phyloP scores from a whole-genome alignment of 2,329 filamentous ascomycete species.

The Trichoderma asperellum region DNA sequence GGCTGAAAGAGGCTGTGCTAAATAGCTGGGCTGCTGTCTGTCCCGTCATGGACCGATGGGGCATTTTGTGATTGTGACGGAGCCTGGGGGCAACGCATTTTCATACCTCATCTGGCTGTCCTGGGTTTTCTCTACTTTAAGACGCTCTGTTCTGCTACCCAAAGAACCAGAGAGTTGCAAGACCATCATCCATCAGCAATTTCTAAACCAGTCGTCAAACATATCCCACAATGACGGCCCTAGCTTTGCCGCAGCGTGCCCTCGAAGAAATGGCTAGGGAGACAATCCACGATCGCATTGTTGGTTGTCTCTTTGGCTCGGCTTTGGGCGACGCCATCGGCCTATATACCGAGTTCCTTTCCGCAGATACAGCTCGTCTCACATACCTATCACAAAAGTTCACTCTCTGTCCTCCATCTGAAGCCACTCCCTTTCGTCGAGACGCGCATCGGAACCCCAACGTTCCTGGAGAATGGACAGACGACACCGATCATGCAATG shows the following conservation, averaged over 20 bases:
- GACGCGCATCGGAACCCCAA: slow-evolving; percentile 52
- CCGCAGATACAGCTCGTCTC: slow-evolving; percentile 39
- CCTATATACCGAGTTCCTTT: slow-evolving; percentile 58
- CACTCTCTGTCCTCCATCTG: slow-evolving; percentile 42
- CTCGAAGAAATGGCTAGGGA: slow-evolving; percentile 31
- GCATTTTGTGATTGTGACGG: neutral
- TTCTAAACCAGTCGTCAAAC: neutral
- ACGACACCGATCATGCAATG: slow-evolving; percentile 59
- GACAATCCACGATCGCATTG: slow-evolving; percentile 44
- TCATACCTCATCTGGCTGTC: neutral
- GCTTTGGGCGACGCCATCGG: slow-evolving; percentile 59
- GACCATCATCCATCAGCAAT: neutral
- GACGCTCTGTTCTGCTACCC: neutral
- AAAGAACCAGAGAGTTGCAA: neutral
- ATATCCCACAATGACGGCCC: neutral
- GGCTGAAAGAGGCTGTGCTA: slow-evolving; percentile 20
- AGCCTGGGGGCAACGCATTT: neutral
- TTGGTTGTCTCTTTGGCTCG: slow-evolving; percentile 54
- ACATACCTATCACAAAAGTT: slow-evolving; percentile 48
- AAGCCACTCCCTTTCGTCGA: slow-evolving; percentile 47
- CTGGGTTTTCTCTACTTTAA: neutral
- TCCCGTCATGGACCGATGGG: neutral
- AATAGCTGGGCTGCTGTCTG: neutral
- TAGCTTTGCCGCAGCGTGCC: slow-evolving; percentile 31
- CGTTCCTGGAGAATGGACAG: slow-evolving; percentile 53